phyloP scores from a whole-genome alignment of 2,329 filamentous ascomycete species.

The Zymoseptoria pseudotritici region DNA sequence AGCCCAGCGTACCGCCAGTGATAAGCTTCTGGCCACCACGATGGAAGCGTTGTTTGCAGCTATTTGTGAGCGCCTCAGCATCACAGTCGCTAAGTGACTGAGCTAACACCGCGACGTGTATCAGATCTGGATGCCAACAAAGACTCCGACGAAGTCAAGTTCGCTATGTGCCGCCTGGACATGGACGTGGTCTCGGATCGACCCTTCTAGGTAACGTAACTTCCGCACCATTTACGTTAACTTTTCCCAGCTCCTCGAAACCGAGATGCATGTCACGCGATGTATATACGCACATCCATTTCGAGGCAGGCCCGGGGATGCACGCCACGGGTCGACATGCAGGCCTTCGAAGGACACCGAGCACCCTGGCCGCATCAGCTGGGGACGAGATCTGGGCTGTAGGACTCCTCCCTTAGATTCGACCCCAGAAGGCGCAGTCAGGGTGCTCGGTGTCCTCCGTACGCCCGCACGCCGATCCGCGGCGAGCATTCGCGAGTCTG shows the following conservation, averaged over 20 bases:
- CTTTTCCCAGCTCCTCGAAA: background rate
- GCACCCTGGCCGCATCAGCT: background rate
- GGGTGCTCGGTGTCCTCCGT: too few relatives aligned
- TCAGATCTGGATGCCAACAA: background rate
- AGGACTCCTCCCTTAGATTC: background rate
- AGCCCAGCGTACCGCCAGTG: background rate
- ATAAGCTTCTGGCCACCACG: background rate
- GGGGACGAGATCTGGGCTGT: background rate
- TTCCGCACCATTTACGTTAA: background rate
- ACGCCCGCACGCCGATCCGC: background rate
- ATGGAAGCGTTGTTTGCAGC: conserved; percentile 1
- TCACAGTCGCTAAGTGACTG: background rate
- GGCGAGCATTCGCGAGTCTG: background rate
- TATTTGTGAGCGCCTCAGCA: background rate
- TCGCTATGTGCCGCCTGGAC: background rate
- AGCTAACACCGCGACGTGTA: background rate
- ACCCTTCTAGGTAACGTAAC: background rate
- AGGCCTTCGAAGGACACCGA: background rate
- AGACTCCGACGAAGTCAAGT: background rate
- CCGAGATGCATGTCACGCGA: background rate
- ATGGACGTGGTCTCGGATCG: background rate
- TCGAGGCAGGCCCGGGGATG: background rate
- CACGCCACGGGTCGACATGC: background rate
- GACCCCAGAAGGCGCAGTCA: background rate
- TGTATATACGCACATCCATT: background rate